Evolutionary conservation across 2,329 filamentous ascomycete species (phyloP).

Genomic region (Beauveria rudraprayagi): DNA sequence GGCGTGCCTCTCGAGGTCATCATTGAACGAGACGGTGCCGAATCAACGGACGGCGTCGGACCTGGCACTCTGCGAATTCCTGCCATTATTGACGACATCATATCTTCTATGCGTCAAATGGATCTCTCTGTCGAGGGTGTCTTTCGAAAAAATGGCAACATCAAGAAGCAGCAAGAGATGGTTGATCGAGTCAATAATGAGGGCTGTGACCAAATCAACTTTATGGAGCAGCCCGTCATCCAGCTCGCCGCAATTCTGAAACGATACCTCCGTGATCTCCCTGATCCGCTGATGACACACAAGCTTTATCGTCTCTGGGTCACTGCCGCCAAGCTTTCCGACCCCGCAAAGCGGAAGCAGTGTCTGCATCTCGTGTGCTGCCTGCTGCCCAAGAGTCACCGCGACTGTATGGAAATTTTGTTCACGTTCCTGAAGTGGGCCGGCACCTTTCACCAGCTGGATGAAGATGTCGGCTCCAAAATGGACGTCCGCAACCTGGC

Average conservation of each 20-base stretch:
- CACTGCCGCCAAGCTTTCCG: conserved; percentile 76
- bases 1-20: conserved; percentile 82
- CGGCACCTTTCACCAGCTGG: conserved; percentile 91
- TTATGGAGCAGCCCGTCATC: conserved; percentile 83
- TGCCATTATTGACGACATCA: conserved; percentile 87
- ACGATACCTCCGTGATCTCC: conserved; percentile 88
- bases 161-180: conserved; percentile 82
- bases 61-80: conserved; percentile 86
- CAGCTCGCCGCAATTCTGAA: conserved; percentile 91
- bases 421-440: conserved; percentile 98
- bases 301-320: conserved; percentile 91
- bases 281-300: conserved; percentile 88
- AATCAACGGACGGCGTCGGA: conserved; percentile 95
- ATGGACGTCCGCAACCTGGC: conserved; percentile 98
- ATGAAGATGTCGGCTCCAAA: conserved; percentile 94
- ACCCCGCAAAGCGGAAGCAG: conserved; percentile 73
- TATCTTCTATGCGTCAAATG: conserved; percentile 95
- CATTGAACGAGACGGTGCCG: conserved; percentile 86
- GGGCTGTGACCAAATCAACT: conserved; percentile 76
- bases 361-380: conserved; percentile 88
- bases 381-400: conserved; percentile 81
- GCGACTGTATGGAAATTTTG: conserved; percentile 89
- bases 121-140: conserved; percentile 98
- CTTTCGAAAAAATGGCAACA: conserved; percentile 98
- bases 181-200: conserved; percentile 80